phyloP scores from a whole-genome alignment of 495 filamentous ascomycete genomes.

The Aspergillus olivimuriae region DNA sequence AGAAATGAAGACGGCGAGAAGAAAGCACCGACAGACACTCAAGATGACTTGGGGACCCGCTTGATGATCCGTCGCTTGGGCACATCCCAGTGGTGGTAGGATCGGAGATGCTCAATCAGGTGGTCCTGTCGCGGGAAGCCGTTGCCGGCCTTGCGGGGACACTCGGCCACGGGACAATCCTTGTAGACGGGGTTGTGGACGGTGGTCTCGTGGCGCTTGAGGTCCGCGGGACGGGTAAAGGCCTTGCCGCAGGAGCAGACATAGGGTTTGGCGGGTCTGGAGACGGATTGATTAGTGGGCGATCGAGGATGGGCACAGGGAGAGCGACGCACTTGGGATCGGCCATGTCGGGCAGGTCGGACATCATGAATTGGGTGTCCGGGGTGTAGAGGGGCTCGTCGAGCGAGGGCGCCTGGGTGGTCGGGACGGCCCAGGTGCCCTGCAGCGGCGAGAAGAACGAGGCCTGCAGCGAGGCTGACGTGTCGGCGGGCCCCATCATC shows the following conservation, averaged over 20 bases:
- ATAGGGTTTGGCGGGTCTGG: conserved; percentile 35
- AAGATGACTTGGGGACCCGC: conserved; percentile 24
- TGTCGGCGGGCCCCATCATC: conserved; percentile 10
- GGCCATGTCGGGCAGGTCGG: neutral
- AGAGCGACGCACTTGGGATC: neutral
- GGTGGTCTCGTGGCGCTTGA: conserved; percentile 47
- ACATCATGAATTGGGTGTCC: neutral
- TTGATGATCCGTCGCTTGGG: conserved; percentile 37
- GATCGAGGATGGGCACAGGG: neutral
- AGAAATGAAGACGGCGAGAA: neutral
- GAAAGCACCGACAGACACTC: conserved; percentile 1
- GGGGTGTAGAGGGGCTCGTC: neutral
- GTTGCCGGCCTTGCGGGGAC: conserved; percentile 68
- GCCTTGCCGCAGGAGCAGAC: conserved; percentile 38
- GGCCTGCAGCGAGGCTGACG: neutral
- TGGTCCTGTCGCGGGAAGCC: conserved; percentile 87
- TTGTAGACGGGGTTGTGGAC: conserved; percentile 56
- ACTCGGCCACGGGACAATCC: conserved; percentile 71
- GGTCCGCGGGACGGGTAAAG: conserved; percentile 48
- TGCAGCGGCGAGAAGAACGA: neutral
- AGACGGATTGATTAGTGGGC: neutral
- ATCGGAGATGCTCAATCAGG: conserved; percentile 77
- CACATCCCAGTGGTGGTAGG: conserved; percentile 60
- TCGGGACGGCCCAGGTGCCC: neutral
- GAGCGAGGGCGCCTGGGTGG: too few species aligned